A percentile compares a stretch with the other conserved stretches of the same genome.
phyloP scores from a whole-genome alignment of 164 flowering plant species.

The Vitis cinerea region DNA sequence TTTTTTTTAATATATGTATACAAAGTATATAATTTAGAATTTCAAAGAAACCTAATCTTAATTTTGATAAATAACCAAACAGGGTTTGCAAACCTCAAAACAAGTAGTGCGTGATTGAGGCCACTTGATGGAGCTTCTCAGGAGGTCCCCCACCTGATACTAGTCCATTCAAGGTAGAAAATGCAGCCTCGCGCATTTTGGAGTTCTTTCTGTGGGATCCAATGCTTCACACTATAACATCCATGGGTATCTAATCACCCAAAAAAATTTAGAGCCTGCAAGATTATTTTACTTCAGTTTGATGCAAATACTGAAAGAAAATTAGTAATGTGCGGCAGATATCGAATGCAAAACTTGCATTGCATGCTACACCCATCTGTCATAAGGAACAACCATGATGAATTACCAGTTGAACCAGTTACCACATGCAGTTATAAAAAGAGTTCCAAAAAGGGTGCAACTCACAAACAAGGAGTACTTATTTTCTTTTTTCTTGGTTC shows the following conservation, averaged over 20 bases:
- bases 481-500: too few relatives aligned
- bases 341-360: too few relatives aligned
- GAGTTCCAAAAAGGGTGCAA: too few relatives aligned
- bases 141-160: conserved; percentile 99
- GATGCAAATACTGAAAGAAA: background rate
- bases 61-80: background rate
- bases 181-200: conserved; percentile 78
- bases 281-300: conserved; percentile 16
- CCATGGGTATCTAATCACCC: conserved; percentile 8
- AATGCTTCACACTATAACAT: conserved; percentile 77
- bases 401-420: too few relatives aligned
- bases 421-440: too few relatives aligned
- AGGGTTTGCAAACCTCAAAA: conserved; percentile 48
- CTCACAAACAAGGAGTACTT: too few relatives aligned
- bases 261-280: conserved; percentile 34
- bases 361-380: too few relatives aligned
- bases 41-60: background rate
- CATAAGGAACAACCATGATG: too few relatives aligned
- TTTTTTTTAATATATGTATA: background rate
- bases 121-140: conserved; percentile 97
- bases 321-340: too few relatives aligned
- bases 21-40: background rate
- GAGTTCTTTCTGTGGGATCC: conserved; percentile 88
- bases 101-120: conserved; percentile 69
- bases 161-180: conserved; percentile 73